These are phyloP conservation scores for Chytriomyces sp. DNA, from an alignment of 192 early-diverging fungal genomes.

Conservation along the genomic window DNA sequence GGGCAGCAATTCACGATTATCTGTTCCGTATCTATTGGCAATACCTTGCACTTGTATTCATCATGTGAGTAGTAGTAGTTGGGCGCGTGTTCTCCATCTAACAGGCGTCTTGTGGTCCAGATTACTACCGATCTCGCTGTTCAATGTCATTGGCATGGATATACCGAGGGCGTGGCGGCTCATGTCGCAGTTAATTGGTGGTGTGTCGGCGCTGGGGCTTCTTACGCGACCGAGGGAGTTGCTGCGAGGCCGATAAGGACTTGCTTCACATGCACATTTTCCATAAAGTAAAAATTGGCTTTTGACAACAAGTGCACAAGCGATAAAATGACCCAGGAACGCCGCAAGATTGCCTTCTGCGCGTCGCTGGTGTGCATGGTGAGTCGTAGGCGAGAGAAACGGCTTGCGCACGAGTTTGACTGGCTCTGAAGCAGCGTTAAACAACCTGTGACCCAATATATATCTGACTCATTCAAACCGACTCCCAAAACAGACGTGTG, in stretches of 20 bases:
- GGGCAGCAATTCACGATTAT: constrained; percentile 1
- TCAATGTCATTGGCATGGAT: constrained; percentile 17
- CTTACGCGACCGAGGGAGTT: constrained; percentile 12
- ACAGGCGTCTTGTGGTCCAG: background rate
- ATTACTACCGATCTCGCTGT: constrained; percentile 21
- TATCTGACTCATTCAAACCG: background rate
- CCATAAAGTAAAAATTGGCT: no score
- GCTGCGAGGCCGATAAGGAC: background rate
- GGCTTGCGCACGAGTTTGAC: background rate
- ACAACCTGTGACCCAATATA: background rate
- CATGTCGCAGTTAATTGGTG: constrained; percentile 20
- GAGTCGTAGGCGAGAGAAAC: background rate
- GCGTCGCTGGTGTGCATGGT: constrained; percentile 44
- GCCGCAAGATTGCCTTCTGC: constrained; percentile 35
- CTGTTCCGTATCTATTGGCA: constrained; percentile 19
- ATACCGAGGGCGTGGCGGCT: constrained; percentile 26
- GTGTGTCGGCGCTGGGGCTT: constrained; percentile 21
- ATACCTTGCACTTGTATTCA: constrained; percentile 15
- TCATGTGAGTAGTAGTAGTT: constrained; percentile 24
- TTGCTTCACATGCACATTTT: no score
- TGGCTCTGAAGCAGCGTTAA: no score
- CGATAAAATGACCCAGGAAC: constrained; percentile 4
- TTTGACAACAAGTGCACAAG: no score
- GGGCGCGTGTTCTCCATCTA: background rate
- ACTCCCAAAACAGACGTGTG: constrained; percentile 29